A percentile compares a stretch with the other conserved stretches of the same genome.
Evolutionary conservation across 2,329 filamentous ascomycete species (phyloP).

Genomic region (Penicillium thymicola): DNA sequence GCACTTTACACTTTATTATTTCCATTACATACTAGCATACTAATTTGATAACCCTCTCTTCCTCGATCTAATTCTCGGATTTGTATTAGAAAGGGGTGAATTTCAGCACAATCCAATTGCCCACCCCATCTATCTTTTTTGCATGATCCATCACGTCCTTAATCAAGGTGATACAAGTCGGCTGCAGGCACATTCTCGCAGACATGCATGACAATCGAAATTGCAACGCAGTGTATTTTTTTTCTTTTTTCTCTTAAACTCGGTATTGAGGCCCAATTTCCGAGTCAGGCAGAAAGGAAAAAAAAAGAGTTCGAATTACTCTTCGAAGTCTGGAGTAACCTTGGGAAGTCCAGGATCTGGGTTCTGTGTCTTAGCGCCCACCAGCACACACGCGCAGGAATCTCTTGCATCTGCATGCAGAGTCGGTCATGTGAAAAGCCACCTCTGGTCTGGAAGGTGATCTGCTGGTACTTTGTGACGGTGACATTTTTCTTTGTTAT

Average conservation of each 20-base stretch:
- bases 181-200: background rate
- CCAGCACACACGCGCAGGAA: conserved; percentile 20
- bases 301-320: background rate
- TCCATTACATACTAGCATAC: background rate
- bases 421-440: conserved; percentile 33
- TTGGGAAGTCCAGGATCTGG: background rate
- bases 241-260: too few species aligned
- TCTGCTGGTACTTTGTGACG: background rate
- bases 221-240: background rate
- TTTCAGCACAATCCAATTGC: background rate
- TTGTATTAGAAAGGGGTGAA: background rate
- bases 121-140: background rate
- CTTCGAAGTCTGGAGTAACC: background rate
- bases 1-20: background rate
- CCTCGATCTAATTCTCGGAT: background rate
- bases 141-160: background rate
- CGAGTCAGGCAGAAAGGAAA: conserved; percentile 9
- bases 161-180: conserved; percentile 1
- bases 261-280: conserved; percentile 5
- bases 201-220: background rate
- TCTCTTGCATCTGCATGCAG: conserved; percentile 37
- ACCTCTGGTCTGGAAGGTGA: conserved; percentile 9
- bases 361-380: conserved; percentile 6
- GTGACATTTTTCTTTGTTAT: background rate
- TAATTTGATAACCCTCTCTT: background rate